A percentile compares a stretch with the other conserved stretches of the same genome.
Conservation (phyloP, 75 land plant species). For the Selaginella tamariscina region DNA sequence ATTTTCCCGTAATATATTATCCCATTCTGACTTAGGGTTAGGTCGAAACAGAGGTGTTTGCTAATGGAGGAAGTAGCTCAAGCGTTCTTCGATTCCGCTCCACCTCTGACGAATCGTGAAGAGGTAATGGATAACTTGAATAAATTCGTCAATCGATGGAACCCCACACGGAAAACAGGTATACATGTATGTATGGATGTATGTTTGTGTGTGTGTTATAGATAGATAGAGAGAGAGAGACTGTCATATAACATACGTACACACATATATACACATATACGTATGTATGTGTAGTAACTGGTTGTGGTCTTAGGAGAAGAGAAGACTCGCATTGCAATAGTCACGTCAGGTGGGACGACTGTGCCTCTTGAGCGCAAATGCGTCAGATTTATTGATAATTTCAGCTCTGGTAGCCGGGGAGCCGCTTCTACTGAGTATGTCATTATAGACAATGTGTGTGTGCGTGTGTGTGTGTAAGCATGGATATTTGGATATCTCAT, state of each 20-base stretch:
- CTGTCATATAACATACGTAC: conserved; percentile 16
- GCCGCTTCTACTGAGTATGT: conserved; percentile 87
- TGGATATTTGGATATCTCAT: background rate
- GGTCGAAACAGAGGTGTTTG: too few relatives aligned
- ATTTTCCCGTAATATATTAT: too few relatives aligned
- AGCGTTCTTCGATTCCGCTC: conserved; percentile 68
- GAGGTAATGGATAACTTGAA: conserved; percentile 27
- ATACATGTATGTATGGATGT: conserved; percentile 2
- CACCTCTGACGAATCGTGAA: conserved; percentile 42
- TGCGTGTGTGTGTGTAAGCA: background rate
- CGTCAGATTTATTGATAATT: conserved; percentile 89
- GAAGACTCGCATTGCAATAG: conserved; percentile 43
- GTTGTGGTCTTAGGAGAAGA: conserved; percentile 18
- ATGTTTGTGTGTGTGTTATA: background rate
- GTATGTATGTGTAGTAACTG: background rate
- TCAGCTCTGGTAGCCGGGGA: conserved; percentile 88
- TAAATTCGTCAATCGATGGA: conserved; percentile 31
- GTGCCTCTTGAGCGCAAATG: conserved; percentile 87
- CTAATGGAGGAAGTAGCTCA: too few relatives aligned
- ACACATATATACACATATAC: conserved; percentile 2
- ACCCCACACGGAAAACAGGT: conserved; percentile 7
- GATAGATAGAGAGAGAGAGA: background rate
- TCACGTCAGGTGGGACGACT: conserved; percentile 94
- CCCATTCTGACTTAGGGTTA: too few relatives aligned
- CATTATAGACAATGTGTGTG: background rate